A percentile compares a stretch with the other conserved stretches of the same genome.
Evolutionary conservation across 129 eudicot genomes (phyloP).

Genomic region (Lactuca sativa): DNA sequence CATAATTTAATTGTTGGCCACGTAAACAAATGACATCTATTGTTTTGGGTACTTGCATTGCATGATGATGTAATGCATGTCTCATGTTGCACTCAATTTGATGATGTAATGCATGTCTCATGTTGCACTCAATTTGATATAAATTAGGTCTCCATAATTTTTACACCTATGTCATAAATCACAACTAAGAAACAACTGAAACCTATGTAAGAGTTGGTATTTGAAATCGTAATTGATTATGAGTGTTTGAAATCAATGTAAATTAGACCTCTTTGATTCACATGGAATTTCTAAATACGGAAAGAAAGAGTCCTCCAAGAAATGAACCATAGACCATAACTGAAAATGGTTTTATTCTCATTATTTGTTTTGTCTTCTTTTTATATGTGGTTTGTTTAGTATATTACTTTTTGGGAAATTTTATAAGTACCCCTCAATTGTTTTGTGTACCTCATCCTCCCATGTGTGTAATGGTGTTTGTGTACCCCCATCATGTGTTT

Average conservation of each 20-base stretch:
- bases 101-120: slow-evolving; percentile 1
- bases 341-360: slow-evolving; percentile 7
- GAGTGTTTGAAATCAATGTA: slow-evolving; percentile 18
- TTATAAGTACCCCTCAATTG: too few relatives aligned
- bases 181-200: neutral
- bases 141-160: slow-evolving; percentile 6
- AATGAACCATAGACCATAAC: slow-evolving; percentile 23
- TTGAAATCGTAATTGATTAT: slow-evolving; percentile 14
- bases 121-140: neutral
- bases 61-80: slow-evolving; percentile 3
- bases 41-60: neutral
- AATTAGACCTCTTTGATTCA: slow-evolving; percentile 17
- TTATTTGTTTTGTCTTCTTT: slow-evolving; percentile 27
- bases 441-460: too few relatives aligned
- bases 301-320: slow-evolving; percentile 37
- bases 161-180: neutral
- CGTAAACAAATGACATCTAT: neutral
- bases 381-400: slow-evolving; percentile 26
- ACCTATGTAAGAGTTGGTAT: neutral
- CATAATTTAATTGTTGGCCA: neutral
- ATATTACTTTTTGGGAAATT: slow-evolving; percentile 10
- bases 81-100: neutral
- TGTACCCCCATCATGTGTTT: too few relatives aligned
- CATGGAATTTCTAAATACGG: slow-evolving; percentile 31
- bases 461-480: too few relatives aligned